Base-by-base conservation (phyloP, 352 stramenopile species). In the Pseudoperonospora humuli region DNA sequence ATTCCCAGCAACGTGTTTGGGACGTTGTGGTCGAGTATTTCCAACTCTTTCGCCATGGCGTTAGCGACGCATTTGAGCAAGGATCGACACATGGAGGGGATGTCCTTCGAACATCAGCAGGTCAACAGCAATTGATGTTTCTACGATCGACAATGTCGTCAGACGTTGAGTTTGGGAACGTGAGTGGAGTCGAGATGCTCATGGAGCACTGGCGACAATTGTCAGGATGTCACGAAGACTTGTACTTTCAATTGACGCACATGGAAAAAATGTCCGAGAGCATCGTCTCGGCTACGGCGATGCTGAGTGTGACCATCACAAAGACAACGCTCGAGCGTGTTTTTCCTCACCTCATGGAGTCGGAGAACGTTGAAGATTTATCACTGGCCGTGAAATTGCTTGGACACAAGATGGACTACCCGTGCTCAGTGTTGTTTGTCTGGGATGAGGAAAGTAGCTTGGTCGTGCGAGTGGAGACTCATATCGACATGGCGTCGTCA, bases 61-160 rank as follows among this genome's bases (percentile, higher is more conserved):
- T 72, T 37, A 39, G 43, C 1, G 39, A 54, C 24, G 21, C 45
- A 28, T 26, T 29, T 10, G 50, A 55, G 15, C 47, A 55, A 42
- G 29, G 37, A 24, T 46, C 40, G 38, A 14, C 33, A 8, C 1
- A 24, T 3, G 34, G 37, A 3, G 50, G 33, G 9, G 53, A 66
- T 23, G 33, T 65, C 6, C 35, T 61, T 9, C 48, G 45, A 29
- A 28, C 50, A 0, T 55, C 51, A 0, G 44, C 64, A 14, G 48
- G 46, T 38, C 56, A 67, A 40, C 52, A 75, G 14, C 64, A 76
- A 28, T 46, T 65, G 19, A 67, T 64, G 39, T 76, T 76, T 44
- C 48, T 79, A 5, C 36, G 54, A 7, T 65, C 55, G 1, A 66
- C 64, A 0, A 63, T 79, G 57, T 39, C 54, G 2, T 24, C 54